These are phyloP conservation scores for Nothophytophthora sp. DNA, from an alignment of 352 stramenopile species.

Conservation along the genomic window DNA sequence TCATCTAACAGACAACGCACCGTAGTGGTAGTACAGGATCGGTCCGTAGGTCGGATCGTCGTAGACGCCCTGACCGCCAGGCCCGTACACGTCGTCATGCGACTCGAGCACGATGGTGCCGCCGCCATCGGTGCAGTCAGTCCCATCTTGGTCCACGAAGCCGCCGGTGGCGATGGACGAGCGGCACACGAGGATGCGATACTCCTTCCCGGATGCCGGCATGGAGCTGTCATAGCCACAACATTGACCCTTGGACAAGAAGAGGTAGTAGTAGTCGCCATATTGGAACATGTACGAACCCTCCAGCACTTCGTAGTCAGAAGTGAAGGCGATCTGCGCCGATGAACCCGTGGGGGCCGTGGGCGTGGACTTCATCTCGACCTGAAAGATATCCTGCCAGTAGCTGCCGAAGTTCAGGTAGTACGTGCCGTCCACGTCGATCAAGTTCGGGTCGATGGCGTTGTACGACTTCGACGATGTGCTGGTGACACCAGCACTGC, in stretches of 20 bases:
- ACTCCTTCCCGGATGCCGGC: constrained; percentile 36
- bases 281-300: constrained; percentile 40
- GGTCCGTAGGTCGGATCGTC: constrained; percentile 39
- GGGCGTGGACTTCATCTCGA: constrained; percentile 20
- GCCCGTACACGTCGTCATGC: constrained; percentile 38
- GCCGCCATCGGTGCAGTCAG: constrained; percentile 26
- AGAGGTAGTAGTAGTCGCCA: constrained; percentile 45
- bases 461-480: constrained; percentile 34
- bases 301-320: constrained; percentile 32
- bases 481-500: constrained; percentile 30
- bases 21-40: constrained; percentile 58
- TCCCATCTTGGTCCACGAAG: constrained; percentile 39
- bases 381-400: constrained; percentile 23
- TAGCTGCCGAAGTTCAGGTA: constrained; percentile 51
- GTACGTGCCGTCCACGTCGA: constrained; percentile 28
- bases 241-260: constrained; percentile 41
- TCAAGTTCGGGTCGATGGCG: constrained; percentile 42
- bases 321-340: constrained; percentile 22
- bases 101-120: constrained; percentile 44
- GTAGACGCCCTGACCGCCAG: constrained; percentile 45
- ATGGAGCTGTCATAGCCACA: constrained; percentile 29
- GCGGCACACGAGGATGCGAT: constrained; percentile 46
- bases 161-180: constrained; percentile 21
- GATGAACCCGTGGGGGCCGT: constrained; percentile 10
- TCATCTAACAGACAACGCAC: constrained; percentile 9